Base-by-base conservation (phyloP, 208 protist species). In the Leishmania aethiopica region DNA sequence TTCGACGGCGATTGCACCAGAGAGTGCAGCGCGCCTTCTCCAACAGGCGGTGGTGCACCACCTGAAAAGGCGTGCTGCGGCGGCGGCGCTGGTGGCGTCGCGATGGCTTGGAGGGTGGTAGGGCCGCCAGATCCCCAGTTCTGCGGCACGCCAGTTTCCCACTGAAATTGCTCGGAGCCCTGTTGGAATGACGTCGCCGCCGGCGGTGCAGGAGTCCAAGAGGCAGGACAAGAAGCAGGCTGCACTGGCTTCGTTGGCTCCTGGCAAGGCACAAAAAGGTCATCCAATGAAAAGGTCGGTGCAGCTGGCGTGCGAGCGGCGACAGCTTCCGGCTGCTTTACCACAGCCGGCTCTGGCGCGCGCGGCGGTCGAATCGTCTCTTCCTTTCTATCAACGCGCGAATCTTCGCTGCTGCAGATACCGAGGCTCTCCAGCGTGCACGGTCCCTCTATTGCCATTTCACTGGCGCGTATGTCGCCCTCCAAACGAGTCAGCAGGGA, bases 381-480 rank as follows among this genome's bases (percentile, higher is more conserved):
- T 32, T 85, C 62, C 42, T 76, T 73, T 0, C 45, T 37, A 60
- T 82, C 35, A 6, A 77, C 76, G 0, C 82, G 69, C 25, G n/a
- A 37, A 37, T 78, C 74, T 32, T 81, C 79, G 8, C 45, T 45
- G 28, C 47, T 86, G 45, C 73, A 69, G 49, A 96, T 94, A 45
- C 90, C 90, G 22, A 94, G 86, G 60, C 87, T 92, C 66, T 89
- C 89, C 74, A 94, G 70, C 25, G 86, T 87, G 75, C 86, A 89
- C 1, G 88, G 71, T 60, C 86, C 80, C n/a, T 89, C 85, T 8
- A 19, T 73, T 32, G 77, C 76, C 51, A 84, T 75, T 15, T 81
- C 79, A 71, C 79, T 87, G 57, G 86, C 75, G 6, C 74, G 80
- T 79, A 95, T 77, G 62, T 93, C 80, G 10, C 84, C 73, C 62